Conservation (phyloP, 176 grass and related monocot species). For the Otatea glauca region DNA sequence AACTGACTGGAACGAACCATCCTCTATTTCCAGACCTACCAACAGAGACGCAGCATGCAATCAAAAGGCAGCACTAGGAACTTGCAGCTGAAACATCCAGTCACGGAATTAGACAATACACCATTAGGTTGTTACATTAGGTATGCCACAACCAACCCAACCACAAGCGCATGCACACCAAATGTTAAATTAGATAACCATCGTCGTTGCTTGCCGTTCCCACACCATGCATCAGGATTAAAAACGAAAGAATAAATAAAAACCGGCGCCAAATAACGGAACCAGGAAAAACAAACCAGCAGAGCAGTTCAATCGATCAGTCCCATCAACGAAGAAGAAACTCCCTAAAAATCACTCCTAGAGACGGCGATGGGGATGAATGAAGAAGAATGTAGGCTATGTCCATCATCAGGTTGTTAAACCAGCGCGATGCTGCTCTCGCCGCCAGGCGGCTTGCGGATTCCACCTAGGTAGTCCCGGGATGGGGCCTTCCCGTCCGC, state of each 20-base stretch:
- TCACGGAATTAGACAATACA: slow-evolving; percentile 57
- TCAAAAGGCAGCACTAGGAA: neutral
- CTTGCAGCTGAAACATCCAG: slow-evolving; percentile 56
- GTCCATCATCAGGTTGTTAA: slow-evolving; percentile 68
- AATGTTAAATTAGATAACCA: slow-evolving; percentile 67
- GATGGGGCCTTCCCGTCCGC: slow-evolving; percentile 69
- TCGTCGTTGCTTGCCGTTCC: slow-evolving; percentile 49
- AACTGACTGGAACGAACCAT: slow-evolving; percentile 18
- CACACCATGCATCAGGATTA: slow-evolving; percentile 56
- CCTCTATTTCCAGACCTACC: slow-evolving; percentile 30
- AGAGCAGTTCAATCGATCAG: slow-evolving; percentile 65
- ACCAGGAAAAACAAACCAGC: slow-evolving; percentile 57
- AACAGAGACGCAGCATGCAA: slow-evolving; percentile 39
- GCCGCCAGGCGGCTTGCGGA: slow-evolving; percentile 93
- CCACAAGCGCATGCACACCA: slow-evolving; percentile 41
- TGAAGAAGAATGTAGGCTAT: slow-evolving; percentile 49
- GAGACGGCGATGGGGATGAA: slow-evolving; percentile 41
- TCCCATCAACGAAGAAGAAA: slow-evolving; percentile 48
- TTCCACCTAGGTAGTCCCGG: slow-evolving; percentile 75
- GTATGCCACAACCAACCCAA: slow-evolving; percentile 52
- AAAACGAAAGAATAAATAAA: slow-evolving; percentile 18
- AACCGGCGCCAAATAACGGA: slow-evolving; percentile 44
- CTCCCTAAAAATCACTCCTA: slow-evolving; percentile 59
- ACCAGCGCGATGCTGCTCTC: slow-evolving; percentile 96
- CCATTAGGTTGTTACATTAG: slow-evolving; percentile 69